Percentiles rank a stretch among this genome's conserved stretches.
These are phyloP conservation scores for Coniophora puteana DNA, from an alignment of 1,284 basidiomycete species.

Conservation along the genomic window DNA sequence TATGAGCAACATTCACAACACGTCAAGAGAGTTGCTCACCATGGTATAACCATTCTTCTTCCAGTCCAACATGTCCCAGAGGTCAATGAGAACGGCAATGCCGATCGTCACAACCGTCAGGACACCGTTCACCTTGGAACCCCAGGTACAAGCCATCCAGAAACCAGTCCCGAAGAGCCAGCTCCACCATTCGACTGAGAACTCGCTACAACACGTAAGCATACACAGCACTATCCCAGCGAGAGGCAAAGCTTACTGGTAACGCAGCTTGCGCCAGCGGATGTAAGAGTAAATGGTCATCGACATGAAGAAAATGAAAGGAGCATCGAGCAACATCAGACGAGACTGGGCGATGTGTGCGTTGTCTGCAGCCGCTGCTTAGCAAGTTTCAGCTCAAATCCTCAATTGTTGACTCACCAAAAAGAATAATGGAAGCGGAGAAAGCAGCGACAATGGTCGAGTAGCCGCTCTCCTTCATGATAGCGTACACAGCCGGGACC, in stretches of 20 bases:
- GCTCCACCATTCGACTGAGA: slow-evolving; percentile 88
- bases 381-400: slow-evolving; percentile 1
- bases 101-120: slow-evolving; percentile 91
- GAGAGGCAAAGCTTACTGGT: slow-evolving; percentile 52
- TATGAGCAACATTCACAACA: neutral
- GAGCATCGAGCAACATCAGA: slow-evolving; percentile 93
- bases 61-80: slow-evolving; percentile 94
- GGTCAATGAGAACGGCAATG: slow-evolving; percentile 86
- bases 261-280: slow-evolving; percentile 93
- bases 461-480: slow-evolving; percentile 98
- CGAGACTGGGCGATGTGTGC: slow-evolving; percentile 95
- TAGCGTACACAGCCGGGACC: slow-evolving; percentile 88
- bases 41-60: slow-evolving; percentile 80
- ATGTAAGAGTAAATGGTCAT: slow-evolving; percentile 94
- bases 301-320: slow-evolving; percentile 94
- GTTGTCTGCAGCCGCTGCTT: slow-evolving; percentile 63
- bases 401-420: slow-evolving; percentile 56
- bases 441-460: slow-evolving; percentile 87
- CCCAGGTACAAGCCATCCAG: slow-evolving; percentile 94
- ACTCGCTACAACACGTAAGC: slow-evolving; percentile 54
- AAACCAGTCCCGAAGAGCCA: slow-evolving; percentile 92
- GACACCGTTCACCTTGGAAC: slow-evolving; percentile 97
- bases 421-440: slow-evolving; percentile 80
- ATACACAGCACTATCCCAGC: neutral
- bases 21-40: slow-evolving; percentile 44